Evolutionary conservation across 108 stramenopile species (phyloP), one percentile per base, ranked within the genome.

Genomic region (Poteriospumella lacustris): DNA sequence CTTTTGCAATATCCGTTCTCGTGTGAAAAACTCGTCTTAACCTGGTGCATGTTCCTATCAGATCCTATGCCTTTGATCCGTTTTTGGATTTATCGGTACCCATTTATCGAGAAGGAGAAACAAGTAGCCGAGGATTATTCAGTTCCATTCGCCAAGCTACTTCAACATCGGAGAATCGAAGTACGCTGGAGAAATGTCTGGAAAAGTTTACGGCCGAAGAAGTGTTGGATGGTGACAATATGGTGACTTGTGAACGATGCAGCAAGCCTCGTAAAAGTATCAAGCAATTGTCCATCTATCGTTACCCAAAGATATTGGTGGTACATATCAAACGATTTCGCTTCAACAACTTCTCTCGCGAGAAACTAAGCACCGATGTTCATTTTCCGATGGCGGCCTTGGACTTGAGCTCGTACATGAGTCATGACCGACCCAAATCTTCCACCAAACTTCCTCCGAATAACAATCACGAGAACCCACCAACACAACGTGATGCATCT

Each of bases 311-410:
- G 42, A 42, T 73, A 26, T 56, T 73, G 43, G 70, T 73, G 24
- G 36, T 73, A 33, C 70, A 73, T 33, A 73, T 73, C 12, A 73
- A 73, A 56, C 26, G 70, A 56, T 73, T 73, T 73, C 70, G 70
- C 5, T 73, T 52, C 36, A 73, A 44, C 33, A 73, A 5, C 9
- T 42, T 42, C 5, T 33, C 9, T 44, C 43, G 70, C 26, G 70
- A 73, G 24, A 73, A 73, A 73, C 28, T 73, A 56, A 33, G 31
- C 28, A 73, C 70, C 28, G 70, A 73, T 56, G 70, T 73, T 33
- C 43, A 56, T 38, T 73, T 73, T 73, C 70, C 70, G 26, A 28
- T 73, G 36, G 36, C 24, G 12, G 70, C 31, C 5, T 12, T 73
- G 29, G 70, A 73, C 36, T 3, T 73, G 5, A 52, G 31, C 19